Evolutionary conservation across 192 early-diverging fungal species (phyloP), one percentile per base, ranked within the genome.

Genomic region (Entomortierella lignicola): DNA sequence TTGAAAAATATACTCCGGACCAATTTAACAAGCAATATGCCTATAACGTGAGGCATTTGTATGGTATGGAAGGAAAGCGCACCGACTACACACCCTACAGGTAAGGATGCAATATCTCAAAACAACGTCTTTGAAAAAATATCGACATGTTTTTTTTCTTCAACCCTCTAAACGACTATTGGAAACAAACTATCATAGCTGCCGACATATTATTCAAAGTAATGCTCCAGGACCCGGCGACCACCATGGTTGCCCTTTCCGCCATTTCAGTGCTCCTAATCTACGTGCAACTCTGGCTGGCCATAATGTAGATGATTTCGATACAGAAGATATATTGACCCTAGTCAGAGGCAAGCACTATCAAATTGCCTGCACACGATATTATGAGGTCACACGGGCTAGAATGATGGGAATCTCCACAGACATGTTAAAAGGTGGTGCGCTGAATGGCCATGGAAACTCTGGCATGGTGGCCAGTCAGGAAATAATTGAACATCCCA

Each of bases 201-300:
- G 98, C 83, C 83, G 87, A 63, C 93, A 92, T 57, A 94, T 99
- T 83, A 98, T 99, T 72, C 92, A 82, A 60, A 72, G 81, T 18
- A 91, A 93, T 63, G 87, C 86, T 27, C 96, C 97, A 2, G 89
- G 90, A 17, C 83, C 93, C 8, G 91, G 91, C 15, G 96, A 98
- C 71, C 87, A 93, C 68, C 98, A 99, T 64, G 98, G 98, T 8
- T 99, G 98, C 80, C 98, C 98, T 48, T 99, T 96, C 86, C 88
- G 91, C 43, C 93, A 97, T 66, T 93, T 93, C 37, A 85, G 91
- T 1, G 44, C 84, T 2, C 84, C 91, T 0, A 90, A 89, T 41
- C 77, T 98, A 37, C 79, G 85, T 25, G 75, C 85, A 5, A 86
- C 88, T n/a, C 60, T 98, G 53, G 64, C 74, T 27, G 64, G 83